Percentiles rank a stretch among this genome's conserved stretches.
Evolutionary conservation across 2,329 filamentous ascomycete genomes (phyloP).

Genomic region (Rutstroemia sp.): DNA sequence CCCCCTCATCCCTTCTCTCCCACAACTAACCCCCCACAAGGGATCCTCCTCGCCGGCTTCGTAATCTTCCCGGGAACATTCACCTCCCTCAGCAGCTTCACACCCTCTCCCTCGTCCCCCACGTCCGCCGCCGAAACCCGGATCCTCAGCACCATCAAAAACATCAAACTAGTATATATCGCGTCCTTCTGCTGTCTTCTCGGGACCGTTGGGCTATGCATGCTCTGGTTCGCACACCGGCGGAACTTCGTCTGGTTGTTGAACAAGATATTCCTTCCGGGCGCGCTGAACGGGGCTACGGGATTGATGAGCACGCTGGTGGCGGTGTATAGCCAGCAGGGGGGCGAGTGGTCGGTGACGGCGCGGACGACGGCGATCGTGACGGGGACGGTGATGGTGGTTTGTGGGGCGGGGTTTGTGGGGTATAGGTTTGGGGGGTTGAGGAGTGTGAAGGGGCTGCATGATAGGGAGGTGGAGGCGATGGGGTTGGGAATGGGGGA

Average conservation of each 20-base stretch:
- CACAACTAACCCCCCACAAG: not conserved
- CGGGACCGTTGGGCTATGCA: slow-evolving; percentile 22
- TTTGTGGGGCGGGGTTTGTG: slow-evolving; percentile 20
- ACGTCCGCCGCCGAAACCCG: slow-evolving; percentile 8
- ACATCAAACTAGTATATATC: slow-evolving; percentile 21
- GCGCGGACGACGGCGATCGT: slow-evolving; percentile 23
- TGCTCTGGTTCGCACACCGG: slow-evolving; percentile 17
- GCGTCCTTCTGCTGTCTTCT: slow-evolving; percentile 19
- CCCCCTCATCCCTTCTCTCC: not conserved
- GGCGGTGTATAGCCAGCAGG: slow-evolving; percentile 21
- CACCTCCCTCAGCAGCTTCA: slow-evolving; percentile 12
- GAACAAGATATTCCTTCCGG: slow-evolving; percentile 25
- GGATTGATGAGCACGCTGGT: slow-evolving; percentile 25
- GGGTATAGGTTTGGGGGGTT: slow-evolving; percentile 25
- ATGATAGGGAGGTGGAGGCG: not conserved
- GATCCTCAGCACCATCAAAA: slow-evolving; percentile 17
- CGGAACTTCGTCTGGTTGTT: slow-evolving; percentile 25
- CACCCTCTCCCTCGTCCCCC: slow-evolving; percentile 9
- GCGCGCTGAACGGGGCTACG: slow-evolving; percentile 20
- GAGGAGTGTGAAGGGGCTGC: not conserved
- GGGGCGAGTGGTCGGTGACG: slow-evolving; percentile 21
- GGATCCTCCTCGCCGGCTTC: slow-evolving; percentile 26
- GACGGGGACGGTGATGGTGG: slow-evolving; percentile 15
- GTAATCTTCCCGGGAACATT: slow-evolving; percentile 27
- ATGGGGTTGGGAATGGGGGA: not conserved